Base-by-base conservation (phyloP, 148 eudicot species). In the Linanthus parryae region DNA sequence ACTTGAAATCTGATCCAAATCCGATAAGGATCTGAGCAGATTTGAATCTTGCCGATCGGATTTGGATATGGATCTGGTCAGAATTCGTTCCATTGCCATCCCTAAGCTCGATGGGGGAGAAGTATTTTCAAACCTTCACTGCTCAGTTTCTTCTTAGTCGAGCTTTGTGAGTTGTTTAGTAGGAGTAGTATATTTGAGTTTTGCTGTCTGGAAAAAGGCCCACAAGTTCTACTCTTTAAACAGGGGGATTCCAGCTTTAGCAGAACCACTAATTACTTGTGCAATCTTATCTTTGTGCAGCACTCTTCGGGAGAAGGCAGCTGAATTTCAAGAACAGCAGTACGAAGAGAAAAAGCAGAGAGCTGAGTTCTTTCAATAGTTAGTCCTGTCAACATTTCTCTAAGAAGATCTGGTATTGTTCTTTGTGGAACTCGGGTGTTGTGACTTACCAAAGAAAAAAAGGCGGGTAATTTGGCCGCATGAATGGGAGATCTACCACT, bases 301-400 rank as follows among this genome's bases (percentile, higher is more conserved):
- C 52, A 40, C 47, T 16, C 69, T 49, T n/a, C 33, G 57, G 44
- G 28, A 53, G 5, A 37, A 25, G 49, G 48, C 29, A 5, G 69
- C 53, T 41, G 75, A 54, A 40, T 57, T 42, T 43, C 69, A 71
- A 52, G 68, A 65, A 57, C 72, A 70, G 57, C 78, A 90, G 53
- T 71, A 53, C 8, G 72, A 80, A 54, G 85, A 85, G 73, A 71
- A 52, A 64, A 74, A 50, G 58, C 83, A 77, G 52, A 72, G 76
- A 52, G 85, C 81, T 23, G 76, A 49, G 42, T 85, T 89, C 68
- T 48, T 72, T 39, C 97, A 77, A 59, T 72, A 80, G 43, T 56
- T 89, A 54, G 50, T 85, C 38, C 28, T 62, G 11, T 82, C 97
- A 17, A 73, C 79, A 66, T 77, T 89, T 47, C 65, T 88, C 74